phyloP scores from a whole-genome alignment of 257 asterid species.

The Cruciata laevipes region DNA sequence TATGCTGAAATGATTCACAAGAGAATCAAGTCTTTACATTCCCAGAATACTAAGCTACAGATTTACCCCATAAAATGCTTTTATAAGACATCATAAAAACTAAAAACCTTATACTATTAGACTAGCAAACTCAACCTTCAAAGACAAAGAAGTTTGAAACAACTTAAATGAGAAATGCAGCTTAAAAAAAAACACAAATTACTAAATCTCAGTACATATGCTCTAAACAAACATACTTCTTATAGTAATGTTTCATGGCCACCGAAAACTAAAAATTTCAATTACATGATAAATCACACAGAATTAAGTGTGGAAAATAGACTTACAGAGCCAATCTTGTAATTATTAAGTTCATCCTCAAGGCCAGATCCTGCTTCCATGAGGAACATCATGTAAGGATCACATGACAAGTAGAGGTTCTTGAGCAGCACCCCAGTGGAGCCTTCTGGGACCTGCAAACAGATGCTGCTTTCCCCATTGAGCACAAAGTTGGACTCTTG shows the following conservation, averaged over 20 bases:
- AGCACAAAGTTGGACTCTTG: slow-evolving; percentile 12
- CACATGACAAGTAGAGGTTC: slow-evolving; percentile 15
- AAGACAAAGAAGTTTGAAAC: background rate
- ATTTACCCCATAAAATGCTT: background rate
- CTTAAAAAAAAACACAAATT: background rate
- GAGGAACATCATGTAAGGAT: slow-evolving; percentile 1
- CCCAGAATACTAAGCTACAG: background rate
- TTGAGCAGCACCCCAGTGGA: slow-evolving; percentile 12
- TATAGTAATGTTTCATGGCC: too few relatives aligned
- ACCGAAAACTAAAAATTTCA: too few relatives aligned
- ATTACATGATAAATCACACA: background rate
- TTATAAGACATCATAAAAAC: background rate
- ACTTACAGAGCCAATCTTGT: slow-evolving; percentile 16
- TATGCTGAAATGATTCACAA: background rate
- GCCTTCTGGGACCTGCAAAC: slow-evolving; percentile 12
- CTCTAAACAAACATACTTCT: background rate
- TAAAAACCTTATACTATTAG: background rate
- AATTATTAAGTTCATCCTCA: background rate
- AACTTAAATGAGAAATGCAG: background rate
- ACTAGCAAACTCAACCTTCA: background rate
- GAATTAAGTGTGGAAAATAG: background rate
- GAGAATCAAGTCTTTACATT: background rate
- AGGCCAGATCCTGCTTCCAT: slow-evolving; percentile 4
- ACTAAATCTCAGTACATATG: background rate
- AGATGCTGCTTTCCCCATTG: background rate